Evolutionary conservation across 2,329 filamentous ascomycete species (phyloP).

Genomic region (Sarocladium oryzae): DNA sequence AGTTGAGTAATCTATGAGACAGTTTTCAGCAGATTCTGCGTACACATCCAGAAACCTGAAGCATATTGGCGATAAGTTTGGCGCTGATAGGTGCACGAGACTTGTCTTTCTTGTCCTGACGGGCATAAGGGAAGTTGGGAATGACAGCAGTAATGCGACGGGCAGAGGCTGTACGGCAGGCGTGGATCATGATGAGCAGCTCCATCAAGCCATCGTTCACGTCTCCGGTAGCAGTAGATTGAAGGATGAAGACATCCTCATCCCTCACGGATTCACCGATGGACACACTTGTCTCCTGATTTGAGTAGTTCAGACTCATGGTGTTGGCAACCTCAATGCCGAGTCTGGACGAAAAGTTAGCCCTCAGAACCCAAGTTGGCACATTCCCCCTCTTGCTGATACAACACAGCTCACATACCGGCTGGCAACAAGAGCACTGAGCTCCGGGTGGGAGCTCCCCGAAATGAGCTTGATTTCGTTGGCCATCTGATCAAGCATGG

Average conservation of each 20-base stretch:
- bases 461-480: slow-evolving; percentile 49
- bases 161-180: slow-evolving; percentile 64
- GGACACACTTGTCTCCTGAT: slow-evolving; percentile 83
- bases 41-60: slow-evolving; percentile 81
- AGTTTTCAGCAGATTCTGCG: neutral
- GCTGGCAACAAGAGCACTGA: slow-evolving; percentile 38
- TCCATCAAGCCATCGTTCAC: slow-evolving; percentile 99
- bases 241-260: slow-evolving; percentile 96
- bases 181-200: slow-evolving; percentile 95
- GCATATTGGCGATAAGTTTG: slow-evolving; percentile 94
- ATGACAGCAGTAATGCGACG: slow-evolving; percentile 92
- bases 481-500: slow-evolving; percentile 39
- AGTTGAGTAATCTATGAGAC: slow-evolving; percentile 48
- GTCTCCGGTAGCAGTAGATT: slow-evolving; percentile 89
- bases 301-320: slow-evolving; percentile 77
- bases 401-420: slow-evolving; percentile 27
- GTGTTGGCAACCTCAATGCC: slow-evolving; percentile 75
- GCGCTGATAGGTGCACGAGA: slow-evolving; percentile 94
- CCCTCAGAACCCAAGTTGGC: slow-evolving; percentile 10
- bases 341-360: slow-evolving; percentile 44
- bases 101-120: slow-evolving; percentile 95
- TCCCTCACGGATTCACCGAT: slow-evolving; percentile 95
- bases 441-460: slow-evolving; percentile 41
- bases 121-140: slow-evolving; percentile 92
- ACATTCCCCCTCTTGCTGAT: slow-evolving; percentile 7